Conservation (phyloP, 805 yeast species). For the Ogataea glucozyma region DNA sequence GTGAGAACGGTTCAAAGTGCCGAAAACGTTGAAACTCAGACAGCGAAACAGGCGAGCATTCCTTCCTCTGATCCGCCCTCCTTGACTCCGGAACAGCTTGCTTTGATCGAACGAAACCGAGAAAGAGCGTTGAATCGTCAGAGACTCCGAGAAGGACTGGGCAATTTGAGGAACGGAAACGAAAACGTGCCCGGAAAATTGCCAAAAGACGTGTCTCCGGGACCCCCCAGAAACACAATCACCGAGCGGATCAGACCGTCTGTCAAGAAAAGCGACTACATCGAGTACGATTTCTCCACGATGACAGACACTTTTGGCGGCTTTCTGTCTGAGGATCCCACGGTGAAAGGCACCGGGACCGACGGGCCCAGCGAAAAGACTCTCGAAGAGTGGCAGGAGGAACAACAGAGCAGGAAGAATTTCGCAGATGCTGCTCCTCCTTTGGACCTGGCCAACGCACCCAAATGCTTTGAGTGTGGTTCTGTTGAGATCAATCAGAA, state of each 20-base stretch:
- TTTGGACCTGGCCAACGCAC: constrained; percentile 67
- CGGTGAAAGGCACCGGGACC: constrained; percentile 13
- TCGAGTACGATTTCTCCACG: constrained; percentile 86
- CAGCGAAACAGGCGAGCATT: no score
- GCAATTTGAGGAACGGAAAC: constrained; percentile 27
- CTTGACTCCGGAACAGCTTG: constrained; percentile 50
- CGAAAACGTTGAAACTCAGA: no score
- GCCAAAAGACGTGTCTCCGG: neutral
- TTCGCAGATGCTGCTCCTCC: constrained; percentile 69
- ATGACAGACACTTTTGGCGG: constrained; percentile 91
- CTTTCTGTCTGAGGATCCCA: constrained; percentile 53
- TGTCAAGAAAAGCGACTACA: constrained; percentile 63
- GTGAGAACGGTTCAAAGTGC: no score
- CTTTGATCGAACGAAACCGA: constrained; percentile 53
- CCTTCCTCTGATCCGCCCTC: no score
- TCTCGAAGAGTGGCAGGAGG: constrained; percentile 57
- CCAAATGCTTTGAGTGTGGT: constrained; percentile 80
- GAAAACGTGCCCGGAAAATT: neutral
- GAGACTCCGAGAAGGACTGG: constrained; percentile 15
- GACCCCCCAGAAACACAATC: constrained; percentile 3
- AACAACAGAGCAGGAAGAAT: constrained; percentile 42
- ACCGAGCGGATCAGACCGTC: constrained; percentile 41
- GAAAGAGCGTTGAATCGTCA: constrained; percentile 49
- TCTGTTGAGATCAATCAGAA: constrained; percentile 80
- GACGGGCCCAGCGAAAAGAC: constrained; percentile 36